Percentiles rank a stretch among this genome's conserved stretches.
These are phyloP conservation scores for Hericium rajendrae DNA, from an alignment of 768 basidiomycete genomes.

Conservation along the genomic window DNA sequence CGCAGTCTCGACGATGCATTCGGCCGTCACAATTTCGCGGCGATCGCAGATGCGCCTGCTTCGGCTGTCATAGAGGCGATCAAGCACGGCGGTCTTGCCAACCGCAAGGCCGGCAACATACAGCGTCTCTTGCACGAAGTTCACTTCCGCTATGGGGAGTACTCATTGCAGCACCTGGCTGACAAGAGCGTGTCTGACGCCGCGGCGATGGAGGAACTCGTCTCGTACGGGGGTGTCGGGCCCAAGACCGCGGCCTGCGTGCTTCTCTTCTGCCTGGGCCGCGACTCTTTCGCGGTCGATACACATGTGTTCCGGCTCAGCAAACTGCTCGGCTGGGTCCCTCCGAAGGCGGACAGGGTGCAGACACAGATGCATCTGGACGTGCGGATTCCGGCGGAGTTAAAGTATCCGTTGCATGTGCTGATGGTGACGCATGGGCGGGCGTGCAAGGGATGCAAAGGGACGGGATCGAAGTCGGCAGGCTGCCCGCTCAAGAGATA, in stretches of 20 bases:
- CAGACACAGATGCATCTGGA: conserved; percentile 51
- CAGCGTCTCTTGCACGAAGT: conserved; percentile 37
- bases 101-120: conserved; percentile 48
- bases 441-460: conserved; percentile 44
- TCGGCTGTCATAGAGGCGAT: conserved; percentile 39
- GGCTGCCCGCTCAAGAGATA: conserved; percentile 29
- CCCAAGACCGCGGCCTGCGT: conserved; percentile 60
- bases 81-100: conserved; percentile 46
- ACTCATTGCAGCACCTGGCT: conserved; percentile 49
- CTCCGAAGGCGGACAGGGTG: conserved; percentile 35
- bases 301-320: conserved; percentile 52
- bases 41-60: conserved; percentile 35
- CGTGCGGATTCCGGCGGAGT: conserved; percentile 35
- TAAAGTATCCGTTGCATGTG: conserved; percentile 51
- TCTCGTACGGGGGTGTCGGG: conserved; percentile 48
- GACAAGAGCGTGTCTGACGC: conserved; percentile 29
- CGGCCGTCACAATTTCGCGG: conserved; percentile 40
- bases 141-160: conserved; percentile 36
- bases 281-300: conserved; percentile 56
- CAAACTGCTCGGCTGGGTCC: conserved; percentile 43
- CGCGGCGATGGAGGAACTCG: conserved; percentile 46
- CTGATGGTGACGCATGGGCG: conserved; percentile 51
- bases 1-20: conserved; percentile 35
- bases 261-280: conserved; percentile 46
- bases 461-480: conserved; percentile 19